Evolutionary conservation across 139 green algal genomes (phyloP), one percentile per base, ranked within the genome.

Genomic region (Deuterostichococcus epilithicus): DNA sequence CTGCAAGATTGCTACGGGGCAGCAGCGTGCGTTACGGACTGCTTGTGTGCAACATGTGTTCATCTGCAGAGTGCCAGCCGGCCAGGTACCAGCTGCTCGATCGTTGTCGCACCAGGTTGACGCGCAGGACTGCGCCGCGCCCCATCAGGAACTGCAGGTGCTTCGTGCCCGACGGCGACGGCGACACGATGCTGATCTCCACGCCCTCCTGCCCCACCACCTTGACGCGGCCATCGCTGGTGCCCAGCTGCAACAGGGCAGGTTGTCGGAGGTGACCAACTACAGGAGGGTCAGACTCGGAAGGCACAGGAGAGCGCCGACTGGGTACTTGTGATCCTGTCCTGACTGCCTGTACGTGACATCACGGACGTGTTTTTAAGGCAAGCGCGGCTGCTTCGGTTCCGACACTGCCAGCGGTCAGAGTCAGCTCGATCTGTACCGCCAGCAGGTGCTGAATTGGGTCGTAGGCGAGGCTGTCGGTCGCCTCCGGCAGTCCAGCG

Each of bases 381-480:
- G 25, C 10, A 71, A 60, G 72, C 18, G 58, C 3, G 6, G 5
- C 35, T 72, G 59, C 22, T 18, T 36, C 33, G 10, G 15, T 20
- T 23, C 34, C 68, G 47, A 34, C 23, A n/a, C 15, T 39, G 68
- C 32, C 34, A 30, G n/a, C 36, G 32, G 28, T 28, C 39, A 58
- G 33, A 44, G 1, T 73, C 15, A 78, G 37, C 6, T 71, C 18
- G 73, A 52, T n/a, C n/a, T 60, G 52, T 74, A 89, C 85, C 76
- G 84, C 85, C 33, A 90, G 78, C 35, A 90, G 71, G 10, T 74
- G 69, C 67, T 90, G 85, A 1, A 78, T 65, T 6, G 83, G 72
- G 3, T 90, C 85, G 69, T 86, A 90, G 4, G 83, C 81, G 35
- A 90, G 58, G 65, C 77, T 79, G 37, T 90, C 85, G 23, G 81